Evolutionary conservation across 1,139 yeast genomes (phyloP), one percentile per base, ranked within the genome.

Genomic region (Eremothecium sinecaudum): DNA sequence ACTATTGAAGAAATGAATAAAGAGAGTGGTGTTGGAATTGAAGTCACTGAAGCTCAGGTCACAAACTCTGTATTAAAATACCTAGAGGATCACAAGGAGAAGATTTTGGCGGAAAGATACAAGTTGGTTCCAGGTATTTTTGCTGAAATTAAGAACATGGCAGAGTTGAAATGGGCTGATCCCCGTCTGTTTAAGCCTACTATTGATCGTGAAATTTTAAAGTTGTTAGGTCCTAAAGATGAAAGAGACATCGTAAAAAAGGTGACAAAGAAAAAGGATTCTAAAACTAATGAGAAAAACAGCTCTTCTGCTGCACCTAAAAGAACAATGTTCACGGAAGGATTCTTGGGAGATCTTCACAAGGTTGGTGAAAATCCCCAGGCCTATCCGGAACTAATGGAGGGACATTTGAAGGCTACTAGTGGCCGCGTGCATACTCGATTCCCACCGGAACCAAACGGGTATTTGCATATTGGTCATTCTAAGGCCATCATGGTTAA

Each of bases 381-480:
- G 65, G 79, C 71, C 47, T 78, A 71, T 57, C 93, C 94, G 24
- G 93, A 83, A 54, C 67, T 82, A 35, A 78, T 83, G 79, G 69
- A 69, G 46, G 79, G 73, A 43, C 98, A 90, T 58, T 67, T 84
- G 48, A 73, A 69, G 37, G 74, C 73, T 43, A 84, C 94, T 25
- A 69, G 73, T 21, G 94, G 96, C 29, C 68, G 73, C 50, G 97
- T 90, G 14, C 77, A 71, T 51, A 92, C 98, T 1, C 75, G 99
- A 56, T 90, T 90, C 66, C 99, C 99, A 21, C 98, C 98, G 5
- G 98, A 90, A 63, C 98, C 98, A 34, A 87, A 87, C 58, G 98
- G 98, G 38, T 90, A 76, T 54, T 70, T 90, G 54, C 98, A 90
- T 58, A 90, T 90, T 60, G 99, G 99, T 30, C 99, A 90, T 58